Evolutionary conservation across 1,284 basidiomycete genomes (phyloP).

Genomic region (Gomphus sp.): DNA sequence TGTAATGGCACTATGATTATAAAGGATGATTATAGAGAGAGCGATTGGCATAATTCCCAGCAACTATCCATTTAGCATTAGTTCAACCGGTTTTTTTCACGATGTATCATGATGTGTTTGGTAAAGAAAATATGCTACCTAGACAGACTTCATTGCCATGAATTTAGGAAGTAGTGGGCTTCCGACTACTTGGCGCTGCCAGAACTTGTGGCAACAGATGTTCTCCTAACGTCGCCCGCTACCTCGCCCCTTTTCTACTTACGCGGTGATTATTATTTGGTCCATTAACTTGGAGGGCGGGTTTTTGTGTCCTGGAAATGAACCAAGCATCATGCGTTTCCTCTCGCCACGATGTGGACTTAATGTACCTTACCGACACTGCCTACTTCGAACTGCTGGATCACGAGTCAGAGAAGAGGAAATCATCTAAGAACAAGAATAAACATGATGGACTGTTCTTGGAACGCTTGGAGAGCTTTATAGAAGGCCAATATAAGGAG

Average conservation of each 20-base stretch:
- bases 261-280: background rate
- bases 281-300: background rate
- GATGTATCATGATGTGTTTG: too few relatives aligned
- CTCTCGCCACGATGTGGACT: background rate
- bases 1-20: constrained; percentile 31
- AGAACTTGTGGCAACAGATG: too few relatives aligned
- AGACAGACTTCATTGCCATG: too few relatives aligned
- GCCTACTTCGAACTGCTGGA: constrained; percentile 1
- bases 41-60: background rate
- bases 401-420: background rate
- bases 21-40: background rate
- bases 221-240: too few relatives aligned
- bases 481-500: constrained; percentile 46
- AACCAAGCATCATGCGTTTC: background rate
- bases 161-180: too few relatives aligned
- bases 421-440: constrained; percentile 12
- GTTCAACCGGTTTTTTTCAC: too few relatives aligned
- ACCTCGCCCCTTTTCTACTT: background rate
- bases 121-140: too few relatives aligned
- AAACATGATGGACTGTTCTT: constrained; percentile 41
- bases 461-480: constrained; percentile 52
- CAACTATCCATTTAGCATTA: too few relatives aligned
- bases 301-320: background rate
- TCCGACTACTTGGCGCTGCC: too few relatives aligned
- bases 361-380: constrained; percentile 6